phyloP scores from a whole-genome alignment of 2,329 filamentous ascomycete species.

The Pseudohalonectria lignicola region DNA sequence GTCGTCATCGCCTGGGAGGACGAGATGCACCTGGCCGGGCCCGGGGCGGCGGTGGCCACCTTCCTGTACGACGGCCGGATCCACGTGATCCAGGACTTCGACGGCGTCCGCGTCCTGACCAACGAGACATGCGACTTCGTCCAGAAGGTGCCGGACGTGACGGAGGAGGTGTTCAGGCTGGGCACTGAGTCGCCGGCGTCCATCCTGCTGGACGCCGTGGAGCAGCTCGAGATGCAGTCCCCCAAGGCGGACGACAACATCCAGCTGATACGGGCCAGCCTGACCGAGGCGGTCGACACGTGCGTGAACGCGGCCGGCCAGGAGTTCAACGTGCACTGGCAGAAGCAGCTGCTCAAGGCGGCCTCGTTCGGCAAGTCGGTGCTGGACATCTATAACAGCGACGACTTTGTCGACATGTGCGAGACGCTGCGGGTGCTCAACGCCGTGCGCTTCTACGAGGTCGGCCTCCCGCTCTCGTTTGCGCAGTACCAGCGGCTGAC shows the following conservation, averaged over 20 bases:
- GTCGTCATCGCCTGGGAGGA: slow-evolving; percentile 95
- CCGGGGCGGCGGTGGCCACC: slow-evolving; percentile 61
- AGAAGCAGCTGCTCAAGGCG: slow-evolving; percentile 90
- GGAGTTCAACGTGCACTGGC: slow-evolving; percentile 84
- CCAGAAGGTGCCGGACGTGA: slow-evolving; percentile 83
- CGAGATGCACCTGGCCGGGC: slow-evolving; percentile 87
- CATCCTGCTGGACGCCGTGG: slow-evolving; percentile 85
- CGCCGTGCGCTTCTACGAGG: slow-evolving; percentile 80
- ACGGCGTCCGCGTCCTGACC: slow-evolving; percentile 82
- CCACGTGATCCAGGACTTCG: slow-evolving; percentile 70
- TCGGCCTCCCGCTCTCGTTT: slow-evolving; percentile 83
- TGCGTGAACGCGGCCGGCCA: slow-evolving; percentile 90
- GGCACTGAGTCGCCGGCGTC: slow-evolving; percentile 83
- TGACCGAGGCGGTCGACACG: slow-evolving; percentile 86
- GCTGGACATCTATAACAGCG: slow-evolving; percentile 91
- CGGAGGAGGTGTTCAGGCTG: slow-evolving; percentile 79
- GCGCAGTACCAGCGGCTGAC: slow-evolving; percentile 89
- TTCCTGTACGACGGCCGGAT: slow-evolving; percentile 89
- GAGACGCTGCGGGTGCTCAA: slow-evolving; percentile 89
- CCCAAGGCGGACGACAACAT: slow-evolving; percentile 98
- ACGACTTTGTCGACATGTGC: slow-evolving; percentile 98
- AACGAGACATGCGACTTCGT: slow-evolving; percentile 95
- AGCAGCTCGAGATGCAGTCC: slow-evolving; percentile 83
- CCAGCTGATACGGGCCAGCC: slow-evolving; percentile 75
- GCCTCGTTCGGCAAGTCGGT: slow-evolving; percentile 98